Base-by-base conservation (phyloP, 768 basidiomycete genomes). In the Rhodotorula diobovata region DNA sequence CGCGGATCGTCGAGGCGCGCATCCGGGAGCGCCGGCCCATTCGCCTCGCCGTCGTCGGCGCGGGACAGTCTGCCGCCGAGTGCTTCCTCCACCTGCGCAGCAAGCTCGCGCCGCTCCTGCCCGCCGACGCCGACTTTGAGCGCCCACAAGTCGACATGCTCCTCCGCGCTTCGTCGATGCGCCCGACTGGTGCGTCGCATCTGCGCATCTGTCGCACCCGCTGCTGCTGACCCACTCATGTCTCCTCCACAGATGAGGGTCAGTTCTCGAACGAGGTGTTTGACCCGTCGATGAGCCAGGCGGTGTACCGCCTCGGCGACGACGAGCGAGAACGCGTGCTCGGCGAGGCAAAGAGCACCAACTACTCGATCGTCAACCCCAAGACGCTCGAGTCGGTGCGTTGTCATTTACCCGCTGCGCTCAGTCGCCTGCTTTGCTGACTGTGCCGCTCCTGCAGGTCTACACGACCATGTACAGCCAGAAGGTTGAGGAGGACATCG, bases 201-300 rank as follows among this genome's bases (percentile, higher is more conserved):
- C 30, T 16, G 2, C 8, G 8, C 3, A 12, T 28, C n/a, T 28
- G 11, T 51, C 2, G 28, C 50, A 6, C 51, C 12, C 12, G 28
- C 11, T 1, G 28, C 7, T 2, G n/a, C 30, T 30, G 51, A 30
- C n/a, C 3, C 28, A 8, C 14, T 28, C 28, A n/a, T n/a, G n/a
- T 12, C 16, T 12, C n/a, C 15, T 16, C 11, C 50, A n/a, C 51
- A 53, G 85, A 86, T 67, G 84, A 85, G 67, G 83, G 84, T 1
- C 84, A 84, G 1, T 86, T 85, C 71, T 81, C 83, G 54, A 86
- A 86, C 77, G 84, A 85, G 71, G 83, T 85, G 12, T 86, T 86
- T 71, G 84, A 85, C 73, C 85, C 85, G 35, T 81, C 78, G 25
- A 75, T 82, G 46, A 85, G 82, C 21, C 80, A 83, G 67, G 73